Base-by-base conservation (phyloP, 2,329 filamentous ascomycete genomes). In the Xylariales sp. region DNA sequence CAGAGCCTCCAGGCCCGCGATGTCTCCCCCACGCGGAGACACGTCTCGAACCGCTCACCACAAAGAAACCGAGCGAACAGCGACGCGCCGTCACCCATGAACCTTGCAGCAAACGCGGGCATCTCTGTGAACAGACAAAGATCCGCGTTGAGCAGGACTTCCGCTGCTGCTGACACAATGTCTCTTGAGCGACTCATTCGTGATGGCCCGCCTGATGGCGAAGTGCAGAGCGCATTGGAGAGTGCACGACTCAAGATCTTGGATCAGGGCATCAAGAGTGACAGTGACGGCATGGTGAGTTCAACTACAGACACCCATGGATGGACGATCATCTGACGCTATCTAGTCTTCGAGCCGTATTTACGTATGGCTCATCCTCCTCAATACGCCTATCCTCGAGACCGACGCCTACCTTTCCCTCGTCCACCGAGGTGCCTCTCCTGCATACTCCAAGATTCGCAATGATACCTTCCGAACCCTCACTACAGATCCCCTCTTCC, bases 401-500 rank as follows among this genome's bases (percentile, higher is more conserved):
- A 95, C 93, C 44, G 87, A 95, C 55, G 76, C 84, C 46, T 98
- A 98, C 62, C 85, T 97, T 50, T 77, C 80, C 43, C 84, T 97
- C 32, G 85, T 98, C 50, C 89, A 95, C 58, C 88, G 93, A 49
- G 91, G 93, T 48, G 86, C 91, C 18, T 97, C 91, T 3, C 90
- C 91, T 1, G 90, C 89, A 33, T 95, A 98, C 68, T 82, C 88
- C 56, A 98, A 98, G 69, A 98, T 98, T 59, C 87, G 90, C 61
- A 96, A 98, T 65, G 93, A 98, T 63, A 96, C 93, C 29, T 97
- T 97, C 63, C 88, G 93, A 54, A 98, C 93, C 1, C 74, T 98
- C 41, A 93, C 93, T 22, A 96, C 91, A 38, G 93, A 98, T 57
- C 90, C 91, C n/a, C 79, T 98, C 25, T 98, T 97, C 71, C 87